Evolutionary conservation across 805 yeast species (phyloP).

Genomic region (Komagataella populi): DNA sequence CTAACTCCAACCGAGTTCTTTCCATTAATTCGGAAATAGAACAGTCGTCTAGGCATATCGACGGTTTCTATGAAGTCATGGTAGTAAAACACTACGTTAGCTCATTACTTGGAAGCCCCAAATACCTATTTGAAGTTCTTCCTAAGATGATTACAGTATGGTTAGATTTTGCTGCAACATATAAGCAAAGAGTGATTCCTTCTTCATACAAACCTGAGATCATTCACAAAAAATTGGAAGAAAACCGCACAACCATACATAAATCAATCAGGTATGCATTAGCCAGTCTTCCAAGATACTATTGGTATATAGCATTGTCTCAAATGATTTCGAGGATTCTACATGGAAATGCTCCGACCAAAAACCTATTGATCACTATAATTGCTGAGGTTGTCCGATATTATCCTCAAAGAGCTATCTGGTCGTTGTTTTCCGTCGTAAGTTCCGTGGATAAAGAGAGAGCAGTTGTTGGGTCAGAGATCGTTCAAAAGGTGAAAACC

Average conservation of each 20-base stretch:
- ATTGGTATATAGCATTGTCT: constrained; percentile 78
- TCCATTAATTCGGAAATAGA: constrained; percentile 4
- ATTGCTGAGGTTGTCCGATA: constrained; percentile 39
- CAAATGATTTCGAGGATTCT: constrained; percentile 73
- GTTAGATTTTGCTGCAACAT: constrained; percentile 57
- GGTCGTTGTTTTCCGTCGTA: constrained; percentile 64
- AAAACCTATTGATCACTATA: constrained; percentile 40
- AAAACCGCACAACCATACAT: constrained; percentile 30
- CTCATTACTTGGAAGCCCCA: constrained; percentile 48
- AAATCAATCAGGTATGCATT: constrained; percentile 31
- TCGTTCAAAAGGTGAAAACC: constrained; percentile 21
- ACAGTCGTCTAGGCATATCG: constrained; percentile 13
- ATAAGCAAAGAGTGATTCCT: constrained; percentile 13
- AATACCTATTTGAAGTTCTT: constrained; percentile 65
- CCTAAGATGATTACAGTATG: constrained; percentile 81
- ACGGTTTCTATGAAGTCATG: constrained; percentile 40
- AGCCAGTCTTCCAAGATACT: constrained; percentile 31
- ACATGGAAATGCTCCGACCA: constrained; percentile 46
- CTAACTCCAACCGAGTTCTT: constrained; percentile 11
- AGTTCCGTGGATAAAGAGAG: constrained; percentile 42
- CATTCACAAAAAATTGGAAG: constrained; percentile 16
- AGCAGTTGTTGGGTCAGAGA: constrained; percentile 27
- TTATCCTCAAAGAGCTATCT: constrained; percentile 77
- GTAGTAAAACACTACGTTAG: constrained; percentile 43
- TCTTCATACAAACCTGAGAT: constrained; percentile 13